Percentiles rank a stretch among this genome's conserved stretches.
Conservation (phyloP, 2,329 filamentous ascomycete species). For the Acarospora socialis region DNA sequence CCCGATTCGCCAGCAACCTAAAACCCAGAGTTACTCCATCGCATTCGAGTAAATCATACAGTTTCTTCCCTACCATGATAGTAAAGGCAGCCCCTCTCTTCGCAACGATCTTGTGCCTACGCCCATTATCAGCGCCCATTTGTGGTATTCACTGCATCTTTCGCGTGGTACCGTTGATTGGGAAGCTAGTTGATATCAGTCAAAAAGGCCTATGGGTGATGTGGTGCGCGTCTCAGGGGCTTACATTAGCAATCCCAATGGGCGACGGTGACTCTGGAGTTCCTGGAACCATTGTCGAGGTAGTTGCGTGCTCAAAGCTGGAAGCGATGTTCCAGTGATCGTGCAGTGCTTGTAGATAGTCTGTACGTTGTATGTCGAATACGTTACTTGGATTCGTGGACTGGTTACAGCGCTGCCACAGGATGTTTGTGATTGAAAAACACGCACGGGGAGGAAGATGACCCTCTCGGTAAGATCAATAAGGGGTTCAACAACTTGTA, state of each 20-base stretch:
- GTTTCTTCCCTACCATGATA: slow-evolving; percentile 64
- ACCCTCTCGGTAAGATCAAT: no score
- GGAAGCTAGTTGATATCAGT: slow-evolving; percentile 37
- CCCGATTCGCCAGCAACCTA: slow-evolving; percentile 97
- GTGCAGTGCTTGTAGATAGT: slow-evolving; percentile 1
- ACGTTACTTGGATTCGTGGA: no score
- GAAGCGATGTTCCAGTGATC: slow-evolving; percentile 4
- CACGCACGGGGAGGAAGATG: no score
- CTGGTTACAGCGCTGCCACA: no score
- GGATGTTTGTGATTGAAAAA: no score
- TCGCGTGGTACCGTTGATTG: slow-evolving; percentile 52
- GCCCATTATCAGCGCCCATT: slow-evolving; percentile 17
- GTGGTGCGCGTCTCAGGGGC: no score
- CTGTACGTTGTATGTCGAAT: neutral
- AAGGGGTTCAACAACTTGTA: no score
- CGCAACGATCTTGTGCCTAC: slow-evolving; percentile 56
- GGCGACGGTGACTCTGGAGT: slow-evolving; percentile 46
- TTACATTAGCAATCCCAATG: slow-evolving; percentile 62
- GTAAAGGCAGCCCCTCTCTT: slow-evolving; percentile 94
- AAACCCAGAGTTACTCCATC: slow-evolving; percentile 15
- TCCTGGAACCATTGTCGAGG: slow-evolving; percentile 36
- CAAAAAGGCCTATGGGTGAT: no score
- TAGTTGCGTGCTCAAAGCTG: slow-evolving; percentile 6
- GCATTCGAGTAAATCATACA: neutral
- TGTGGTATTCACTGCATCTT: slow-evolving; percentile 21